Conservation (phyloP, 2,329 filamentous ascomycete species). For the Periconia sp. region DNA sequence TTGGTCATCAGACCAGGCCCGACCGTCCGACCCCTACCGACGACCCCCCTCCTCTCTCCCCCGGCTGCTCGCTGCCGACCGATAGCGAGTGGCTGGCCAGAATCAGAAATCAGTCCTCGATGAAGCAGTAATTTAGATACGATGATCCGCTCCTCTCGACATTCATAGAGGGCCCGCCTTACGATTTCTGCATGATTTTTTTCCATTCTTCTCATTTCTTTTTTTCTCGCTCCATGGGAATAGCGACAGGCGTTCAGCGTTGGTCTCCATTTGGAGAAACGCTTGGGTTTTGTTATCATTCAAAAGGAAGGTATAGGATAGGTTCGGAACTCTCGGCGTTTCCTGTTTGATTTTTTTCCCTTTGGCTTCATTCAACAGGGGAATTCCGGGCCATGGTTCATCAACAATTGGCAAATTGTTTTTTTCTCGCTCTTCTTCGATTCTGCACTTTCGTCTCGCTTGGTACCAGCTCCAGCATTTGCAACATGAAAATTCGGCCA, state of each 20-base stretch:
- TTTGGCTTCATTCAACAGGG: background rate
- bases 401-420: background rate
- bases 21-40: background rate
- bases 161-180: slow-evolving; percentile 21
- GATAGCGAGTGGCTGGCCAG: slow-evolving; percentile 11
- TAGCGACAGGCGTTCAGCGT: slow-evolving; percentile 25
- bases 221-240: background rate
- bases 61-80: slow-evolving; percentile 18
- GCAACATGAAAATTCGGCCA: too few species aligned
- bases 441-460: background rate
- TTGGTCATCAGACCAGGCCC: slow-evolving; percentile 25
- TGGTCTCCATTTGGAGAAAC: slow-evolving; percentile 2
- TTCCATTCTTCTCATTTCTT: background rate
- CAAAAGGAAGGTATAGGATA: background rate
- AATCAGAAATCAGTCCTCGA: slow-evolving; percentile 7
- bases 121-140: slow-evolving; percentile 40
- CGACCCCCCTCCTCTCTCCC: background rate
- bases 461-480: too few species aligned
- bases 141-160: slow-evolving; percentile 26
- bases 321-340: background rate
- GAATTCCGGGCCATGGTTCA: background rate
- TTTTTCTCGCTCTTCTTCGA: background rate
- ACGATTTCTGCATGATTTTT: background rate
- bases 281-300: background rate
- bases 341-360: background rate